Evolutionary conservation across 2,329 filamentous ascomycete species (phyloP), one percentile per base, ranked within the genome.

Genomic region (Fusarium mangiferae): DNA sequence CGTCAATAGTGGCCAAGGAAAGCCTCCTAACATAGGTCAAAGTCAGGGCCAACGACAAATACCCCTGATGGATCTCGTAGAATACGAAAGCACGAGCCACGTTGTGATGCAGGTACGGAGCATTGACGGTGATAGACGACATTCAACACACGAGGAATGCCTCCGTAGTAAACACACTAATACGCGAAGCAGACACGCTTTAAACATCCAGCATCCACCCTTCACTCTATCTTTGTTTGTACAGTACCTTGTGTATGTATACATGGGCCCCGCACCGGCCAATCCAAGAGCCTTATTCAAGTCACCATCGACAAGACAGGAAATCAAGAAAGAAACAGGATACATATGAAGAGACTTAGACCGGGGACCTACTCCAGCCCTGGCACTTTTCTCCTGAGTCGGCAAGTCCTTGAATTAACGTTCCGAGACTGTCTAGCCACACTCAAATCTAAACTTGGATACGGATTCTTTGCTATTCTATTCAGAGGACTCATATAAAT

Each of bases 21-120:
- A 56, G 30, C 49, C 28, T 49, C 41, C 42, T n/a, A 18, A n/a
- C 11, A 33, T 49, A 55, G 60, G 62, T 48, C 67, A 54, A 66
- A 59, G 70, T 59, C 36, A 39, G 38, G 55, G 45, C 55, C 66
- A 56, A 59, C 20, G 57, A 58, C 38, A 48, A 49, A 69, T 66
- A 60, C 60, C 75, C 75, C 72, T 77, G 73, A 72, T 58, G 74
- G 57, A 69, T 66, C 67, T 71, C 66, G 51, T 58, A 54, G 59
- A 73, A 75, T 73, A 78, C 76, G 72, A 77, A 77, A 75, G 76
- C 76, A 77, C 76, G 68, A 77, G 73, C 76, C 76, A 77, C 55
- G 62, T 57, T 73, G 58, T 57, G 64, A 78, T 73, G 76, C 76
- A 78, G 76, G 76, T 75, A 78, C 76, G 48, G 44, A 64, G 66